Conservation (phyloP, 257 asterid species). For the Jaltomata sinuosa region DNA sequence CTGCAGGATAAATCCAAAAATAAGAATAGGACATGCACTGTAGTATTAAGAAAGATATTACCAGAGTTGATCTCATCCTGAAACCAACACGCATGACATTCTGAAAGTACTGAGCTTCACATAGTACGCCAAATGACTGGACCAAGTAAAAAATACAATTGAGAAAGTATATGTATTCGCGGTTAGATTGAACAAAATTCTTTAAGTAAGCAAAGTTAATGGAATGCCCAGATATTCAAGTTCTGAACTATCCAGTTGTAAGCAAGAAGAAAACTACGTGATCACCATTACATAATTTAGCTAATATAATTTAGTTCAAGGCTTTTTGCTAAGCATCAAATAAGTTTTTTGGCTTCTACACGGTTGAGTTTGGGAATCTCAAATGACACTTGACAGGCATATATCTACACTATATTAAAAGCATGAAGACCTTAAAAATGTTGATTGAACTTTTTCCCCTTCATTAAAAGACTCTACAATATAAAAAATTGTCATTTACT, state of each 20-base stretch:
- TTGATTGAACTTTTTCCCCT: too few relatives aligned
- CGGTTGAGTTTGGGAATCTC: not conserved
- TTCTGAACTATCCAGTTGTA: not conserved
- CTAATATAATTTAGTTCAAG: not conserved
- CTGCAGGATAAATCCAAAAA: not conserved
- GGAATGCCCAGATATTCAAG: not conserved
- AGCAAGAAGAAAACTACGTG: not conserved
- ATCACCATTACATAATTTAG: not conserved
- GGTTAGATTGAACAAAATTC: not conserved
- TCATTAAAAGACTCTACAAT: too few relatives aligned
- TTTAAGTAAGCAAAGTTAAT: not conserved
- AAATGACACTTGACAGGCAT: too few relatives aligned
- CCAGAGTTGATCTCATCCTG: constrained; percentile 86
- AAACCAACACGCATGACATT: constrained; percentile 93
- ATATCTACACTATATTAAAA: too few relatives aligned
- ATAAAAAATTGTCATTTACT: too few relatives aligned
- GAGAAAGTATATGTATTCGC: not conserved
- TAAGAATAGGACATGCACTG: not conserved
- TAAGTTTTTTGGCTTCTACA: not conserved
- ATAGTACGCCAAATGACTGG: constrained; percentile 79
- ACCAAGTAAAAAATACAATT: constrained; percentile 6
- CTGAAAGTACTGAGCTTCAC: constrained; percentile 91
- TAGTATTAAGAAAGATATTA: constrained; percentile 13
- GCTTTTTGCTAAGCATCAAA: not conserved
- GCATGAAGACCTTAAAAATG: too few relatives aligned